phyloP scores from a whole-genome alignment of 305 asterid species.

The Striga hermonthica region DNA sequence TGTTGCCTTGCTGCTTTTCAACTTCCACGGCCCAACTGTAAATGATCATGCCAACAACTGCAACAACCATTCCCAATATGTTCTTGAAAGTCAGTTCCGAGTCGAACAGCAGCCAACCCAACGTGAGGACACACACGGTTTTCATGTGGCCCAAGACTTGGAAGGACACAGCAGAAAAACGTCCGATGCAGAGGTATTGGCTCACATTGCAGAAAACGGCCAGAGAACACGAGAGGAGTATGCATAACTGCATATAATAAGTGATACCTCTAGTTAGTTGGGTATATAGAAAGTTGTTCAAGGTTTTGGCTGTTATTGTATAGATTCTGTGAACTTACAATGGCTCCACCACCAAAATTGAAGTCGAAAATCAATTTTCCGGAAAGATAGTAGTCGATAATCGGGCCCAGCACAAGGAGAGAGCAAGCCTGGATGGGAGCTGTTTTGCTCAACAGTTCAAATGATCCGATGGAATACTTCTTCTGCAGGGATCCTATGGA shows the following conservation, averaged over 20 bases:
- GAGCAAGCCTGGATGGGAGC: constrained; percentile 96
- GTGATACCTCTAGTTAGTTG: constrained; percentile 25
- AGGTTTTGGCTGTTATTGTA: not conserved
- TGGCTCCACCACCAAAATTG: constrained; percentile 55
- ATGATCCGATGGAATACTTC: constrained; percentile 88
- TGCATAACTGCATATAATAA: constrained; percentile 58
- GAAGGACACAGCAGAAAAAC: constrained; percentile 93
- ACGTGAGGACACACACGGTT: constrained; percentile 75
- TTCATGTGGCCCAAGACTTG: constrained; percentile 97
- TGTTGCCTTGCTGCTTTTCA: constrained; percentile 52
- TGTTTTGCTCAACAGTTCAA: constrained; percentile 86
- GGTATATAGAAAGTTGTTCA: constrained; percentile 3
- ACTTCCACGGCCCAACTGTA: constrained; percentile 94
- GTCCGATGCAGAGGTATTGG: constrained; percentile 93
- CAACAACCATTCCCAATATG: constrained; percentile 80
- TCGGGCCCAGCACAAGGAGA: constrained; percentile 84
- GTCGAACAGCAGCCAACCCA: constrained; percentile 90
- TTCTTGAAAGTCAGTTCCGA: constrained; percentile 86
- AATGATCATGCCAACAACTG: constrained; percentile 79
- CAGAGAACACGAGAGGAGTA: constrained; percentile 73
- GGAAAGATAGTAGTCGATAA: constrained; percentile 68
- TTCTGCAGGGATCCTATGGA: constrained; percentile 96
- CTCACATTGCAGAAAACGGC: constrained; percentile 97
- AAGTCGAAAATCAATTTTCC: constrained; percentile 56
- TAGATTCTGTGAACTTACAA: constrained; percentile 47